A percentile compares a stretch with the other conserved stretches of the same genome.
phyloP scores from a whole-genome alignment of 2,329 filamentous ascomycete species.

The Aspergillus sojae region DNA sequence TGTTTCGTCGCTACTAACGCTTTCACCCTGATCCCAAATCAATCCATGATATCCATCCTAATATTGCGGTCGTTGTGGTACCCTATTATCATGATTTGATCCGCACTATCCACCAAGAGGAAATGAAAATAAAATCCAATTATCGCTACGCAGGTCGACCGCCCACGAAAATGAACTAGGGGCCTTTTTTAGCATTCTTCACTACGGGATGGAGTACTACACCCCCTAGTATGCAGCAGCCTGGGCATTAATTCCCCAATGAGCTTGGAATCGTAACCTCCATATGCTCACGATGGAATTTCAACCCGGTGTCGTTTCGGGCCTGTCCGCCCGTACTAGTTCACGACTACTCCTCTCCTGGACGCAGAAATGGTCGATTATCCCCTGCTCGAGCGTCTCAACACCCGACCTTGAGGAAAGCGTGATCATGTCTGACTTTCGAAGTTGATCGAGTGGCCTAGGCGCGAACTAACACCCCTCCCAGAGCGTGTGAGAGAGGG shows the following conservation, averaged over 20 bases:
- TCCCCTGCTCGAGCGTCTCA: not conserved
- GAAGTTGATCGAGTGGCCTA: not conserved
- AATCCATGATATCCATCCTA: not conserved
- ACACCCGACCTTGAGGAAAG: not conserved
- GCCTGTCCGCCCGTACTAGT: not conserved
- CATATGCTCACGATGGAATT: not conserved
- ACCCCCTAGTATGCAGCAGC: slow-evolving; percentile 1
- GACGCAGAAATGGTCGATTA: not conserved
- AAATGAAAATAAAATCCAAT: not conserved
- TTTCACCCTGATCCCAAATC: not conserved
- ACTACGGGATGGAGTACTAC: not conserved
- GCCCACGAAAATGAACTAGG: not conserved
- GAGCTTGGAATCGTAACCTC: not conserved
- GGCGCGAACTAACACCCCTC: not conserved
- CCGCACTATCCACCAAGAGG: not conserved
- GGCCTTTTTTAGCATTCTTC: not conserved
- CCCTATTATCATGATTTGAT: not conserved
- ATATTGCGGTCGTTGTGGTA: not conserved
- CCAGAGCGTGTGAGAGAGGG: no score
- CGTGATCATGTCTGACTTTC: not conserved
- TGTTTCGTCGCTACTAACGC: not conserved
- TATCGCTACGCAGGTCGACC: not conserved
- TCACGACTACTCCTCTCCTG: not conserved
- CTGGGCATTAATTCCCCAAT: not conserved
- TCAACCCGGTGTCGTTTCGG: not conserved